These are phyloP conservation scores for Immersiella caudata DNA, from an alignment of 495 filamentous ascomycete genomes.

Conservation along the genomic window DNA sequence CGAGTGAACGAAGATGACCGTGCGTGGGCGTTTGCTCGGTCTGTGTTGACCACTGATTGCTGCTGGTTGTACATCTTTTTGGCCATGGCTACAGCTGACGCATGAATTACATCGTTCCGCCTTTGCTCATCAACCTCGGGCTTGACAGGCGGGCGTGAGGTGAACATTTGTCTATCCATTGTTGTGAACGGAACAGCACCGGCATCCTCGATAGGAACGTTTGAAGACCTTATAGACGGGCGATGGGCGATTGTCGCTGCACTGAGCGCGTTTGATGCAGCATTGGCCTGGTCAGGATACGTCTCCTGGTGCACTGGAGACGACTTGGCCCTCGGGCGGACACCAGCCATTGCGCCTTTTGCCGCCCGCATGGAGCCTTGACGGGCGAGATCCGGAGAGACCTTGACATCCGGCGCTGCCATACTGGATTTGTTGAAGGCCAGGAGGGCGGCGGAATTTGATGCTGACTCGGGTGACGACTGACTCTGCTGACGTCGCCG, in stretches of 20 bases:
- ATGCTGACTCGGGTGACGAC: slow-evolving; percentile 36
- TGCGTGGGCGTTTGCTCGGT: slow-evolving; percentile 34
- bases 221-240: slow-evolving; percentile 37
- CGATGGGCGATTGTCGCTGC: slow-evolving; percentile 65
- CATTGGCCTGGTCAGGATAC: slow-evolving; percentile 62
- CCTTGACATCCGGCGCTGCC: slow-evolving; percentile 18
- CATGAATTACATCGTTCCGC: slow-evolving; percentile 69
- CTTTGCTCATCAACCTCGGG: slow-evolving; percentile 74
- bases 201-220: slow-evolving; percentile 31
- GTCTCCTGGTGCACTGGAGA: slow-evolving; percentile 52
- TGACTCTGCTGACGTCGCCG: slow-evolving; percentile 53
- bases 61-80: slow-evolving; percentile 77
- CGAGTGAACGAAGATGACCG: slow-evolving; percentile 34
- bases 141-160: slow-evolving; percentile 71
- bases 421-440: slow-evolving; percentile 47
- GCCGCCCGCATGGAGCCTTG: slow-evolving; percentile 71
- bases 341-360: slow-evolving; percentile 68
- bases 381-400: slow-evolving; percentile 29
- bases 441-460: slow-evolving; percentile 60
- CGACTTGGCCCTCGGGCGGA: slow-evolving; percentile 66
- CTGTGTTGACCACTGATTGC: slow-evolving; percentile 57
- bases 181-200: slow-evolving; percentile 51
- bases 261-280: slow-evolving; percentile 65
- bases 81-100: slow-evolving; percentile 85
- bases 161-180: slow-evolving; percentile 69